Evolutionary conservation across 2,329 filamentous ascomycete species (phyloP).

Genomic region (Lasiodiplodia hormozganensis): DNA sequence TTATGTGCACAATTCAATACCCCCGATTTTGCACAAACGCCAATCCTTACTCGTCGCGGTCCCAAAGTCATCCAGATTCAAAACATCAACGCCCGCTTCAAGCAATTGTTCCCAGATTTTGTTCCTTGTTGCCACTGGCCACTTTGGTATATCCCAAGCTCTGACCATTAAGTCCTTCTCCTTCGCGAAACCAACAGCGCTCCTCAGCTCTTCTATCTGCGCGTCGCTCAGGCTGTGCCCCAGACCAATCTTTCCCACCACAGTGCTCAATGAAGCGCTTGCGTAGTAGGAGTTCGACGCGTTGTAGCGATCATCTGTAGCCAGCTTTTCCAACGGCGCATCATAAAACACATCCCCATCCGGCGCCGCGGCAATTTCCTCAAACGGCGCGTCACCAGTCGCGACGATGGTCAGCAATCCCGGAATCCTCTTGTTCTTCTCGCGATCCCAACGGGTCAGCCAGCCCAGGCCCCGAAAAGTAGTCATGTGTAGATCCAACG

Average conservation of each 20-base stretch:
- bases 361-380: slow-evolving; percentile 14
- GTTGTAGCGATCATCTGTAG: neutral
- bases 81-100: slow-evolving; percentile 64
- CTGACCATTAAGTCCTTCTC: slow-evolving; percentile 60
- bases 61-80: slow-evolving; percentile 68
- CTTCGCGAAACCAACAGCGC: neutral
- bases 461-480: slow-evolving; percentile 13
- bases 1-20: neutral
- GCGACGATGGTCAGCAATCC: slow-evolving; percentile 29
- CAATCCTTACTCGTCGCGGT: slow-evolving; percentile 54
- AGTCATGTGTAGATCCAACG: slow-evolving; percentile 6
- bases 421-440: neutral
- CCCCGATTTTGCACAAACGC: slow-evolving; percentile 31
- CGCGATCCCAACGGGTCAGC: slow-evolving; percentile 27
- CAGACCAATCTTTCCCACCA: neutral
- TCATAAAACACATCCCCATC: slow-evolving; percentile 27
- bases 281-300: slow-evolving; percentile 8
- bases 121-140: slow-evolving; percentile 63
- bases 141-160: slow-evolving; percentile 67
- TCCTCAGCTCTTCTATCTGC: neutral
- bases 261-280: neutral
- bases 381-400: slow-evolving; percentile 26
- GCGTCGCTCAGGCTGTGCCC: neutral
- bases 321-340: slow-evolving; percentile 27
- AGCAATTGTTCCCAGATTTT: slow-evolving; percentile 63